Conservation (phyloP, 768 basidiomycete species). For the Lentinula sp. region DNA sequence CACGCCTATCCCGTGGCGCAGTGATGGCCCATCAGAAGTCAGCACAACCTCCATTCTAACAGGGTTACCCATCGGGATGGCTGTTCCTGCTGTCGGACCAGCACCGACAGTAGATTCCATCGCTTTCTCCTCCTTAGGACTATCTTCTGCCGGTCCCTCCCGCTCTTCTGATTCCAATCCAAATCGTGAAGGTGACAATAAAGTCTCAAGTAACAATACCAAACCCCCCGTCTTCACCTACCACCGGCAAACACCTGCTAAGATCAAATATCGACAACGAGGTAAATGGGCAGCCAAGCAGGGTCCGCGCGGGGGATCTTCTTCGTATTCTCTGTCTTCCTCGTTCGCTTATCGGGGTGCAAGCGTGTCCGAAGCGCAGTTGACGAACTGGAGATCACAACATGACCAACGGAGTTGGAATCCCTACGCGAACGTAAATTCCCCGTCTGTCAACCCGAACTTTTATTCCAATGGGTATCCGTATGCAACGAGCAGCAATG, state of each 20-base stretch:
- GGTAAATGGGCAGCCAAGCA: slow-evolving; percentile 9
- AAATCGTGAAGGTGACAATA: not conserved
- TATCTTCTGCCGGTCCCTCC: not conserved
- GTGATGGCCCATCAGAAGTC: not conserved
- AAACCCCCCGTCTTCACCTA: slow-evolving; percentile 21
- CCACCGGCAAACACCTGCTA: slow-evolving; percentile 17
- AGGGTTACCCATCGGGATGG: not conserved
- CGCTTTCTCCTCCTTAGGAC: slow-evolving; percentile 29
- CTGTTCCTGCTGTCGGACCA: not conserved
- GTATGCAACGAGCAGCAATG: slow-evolving; percentile 8
- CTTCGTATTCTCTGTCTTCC: not conserved
- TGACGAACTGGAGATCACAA: slow-evolving; percentile 33
- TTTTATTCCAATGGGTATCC: not conserved
- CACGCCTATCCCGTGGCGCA: not conserved
- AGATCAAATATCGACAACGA: slow-evolving; percentile 16
- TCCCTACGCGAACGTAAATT: slow-evolving; percentile 68
- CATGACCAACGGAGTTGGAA: slow-evolving; percentile 54
- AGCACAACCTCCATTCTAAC: not conserved
- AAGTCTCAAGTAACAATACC: not conserved
- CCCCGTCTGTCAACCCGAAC: slow-evolving; percentile 30
- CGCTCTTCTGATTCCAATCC: no score
- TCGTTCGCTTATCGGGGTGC: slow-evolving; percentile 41
- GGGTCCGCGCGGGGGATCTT: slow-evolving; percentile 10
- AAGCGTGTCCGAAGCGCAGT: slow-evolving; percentile 44
- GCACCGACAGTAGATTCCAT: slow-evolving; percentile 21